phyloP scores from a whole-genome alignment of 345 rosid species.

The Cardamine chenopodiifolia region DNA sequence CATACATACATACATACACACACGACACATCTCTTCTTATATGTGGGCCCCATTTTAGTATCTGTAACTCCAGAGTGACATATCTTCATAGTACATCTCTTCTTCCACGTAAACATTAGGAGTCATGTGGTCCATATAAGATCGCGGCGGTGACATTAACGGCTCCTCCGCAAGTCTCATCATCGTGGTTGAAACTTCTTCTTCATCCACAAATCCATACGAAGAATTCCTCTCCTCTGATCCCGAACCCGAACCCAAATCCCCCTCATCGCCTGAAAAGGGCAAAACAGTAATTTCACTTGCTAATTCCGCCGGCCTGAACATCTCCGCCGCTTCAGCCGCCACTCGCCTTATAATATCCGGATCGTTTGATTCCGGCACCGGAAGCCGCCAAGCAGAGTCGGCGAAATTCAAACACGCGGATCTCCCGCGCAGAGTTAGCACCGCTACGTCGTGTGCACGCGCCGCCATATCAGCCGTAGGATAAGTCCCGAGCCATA shows the following conservation, averaged over 20 bases:
- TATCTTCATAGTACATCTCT: conserved; percentile 30
- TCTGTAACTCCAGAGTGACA: conserved; percentile 52
- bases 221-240: conserved; percentile 19
- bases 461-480: conserved; percentile 79
- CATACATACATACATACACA: not conserved
- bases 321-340: conserved; percentile 56
- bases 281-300: conserved; percentile 32
- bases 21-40: not conserved
- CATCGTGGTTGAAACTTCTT: conserved; percentile 24
- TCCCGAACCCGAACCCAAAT: conserved; percentile 10
- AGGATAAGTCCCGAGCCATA: conserved; percentile 83
- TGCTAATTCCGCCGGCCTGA: conserved; percentile 43
- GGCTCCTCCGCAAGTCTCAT: conserved; percentile 63
- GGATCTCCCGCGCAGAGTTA: conserved; percentile 62
- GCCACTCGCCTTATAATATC: conserved; percentile 55
- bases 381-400: conserved; percentile 62
- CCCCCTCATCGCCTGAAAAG: conserved; percentile 19
- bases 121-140: conserved; percentile 14
- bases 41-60: conserved; percentile 7
- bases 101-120: conserved; percentile 31
- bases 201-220: conserved; percentile 13
- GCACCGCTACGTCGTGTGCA: conserved; percentile 79
- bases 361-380: conserved; percentile 52
- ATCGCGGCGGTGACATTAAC: conserved; percentile 62
- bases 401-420: conserved; percentile 79